Evolutionary conservation across 257 asterid genomes (phyloP).

Genomic region (Fraxinus pennsylvanica): DNA sequence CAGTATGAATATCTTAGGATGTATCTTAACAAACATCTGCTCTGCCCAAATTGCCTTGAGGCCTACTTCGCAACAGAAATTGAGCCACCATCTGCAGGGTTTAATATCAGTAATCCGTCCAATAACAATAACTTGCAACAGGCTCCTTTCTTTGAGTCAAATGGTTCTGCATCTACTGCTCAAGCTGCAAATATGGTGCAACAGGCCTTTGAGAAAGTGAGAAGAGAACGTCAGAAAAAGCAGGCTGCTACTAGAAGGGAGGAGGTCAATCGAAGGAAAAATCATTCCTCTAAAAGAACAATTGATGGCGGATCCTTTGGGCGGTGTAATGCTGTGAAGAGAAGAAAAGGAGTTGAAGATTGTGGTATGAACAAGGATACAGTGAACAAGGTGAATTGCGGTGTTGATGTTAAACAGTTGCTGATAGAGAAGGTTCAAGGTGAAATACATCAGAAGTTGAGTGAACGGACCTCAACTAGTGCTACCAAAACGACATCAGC

Average conservation of each 20-base stretch:
- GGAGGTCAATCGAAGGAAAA: slow-evolving; percentile 47
- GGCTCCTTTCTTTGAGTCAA: slow-evolving; percentile 62
- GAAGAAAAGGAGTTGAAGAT: slow-evolving; percentile 54
- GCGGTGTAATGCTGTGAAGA: slow-evolving; percentile 48
- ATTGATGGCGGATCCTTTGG: slow-evolving; percentile 35
- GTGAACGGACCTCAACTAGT: slow-evolving; percentile 31
- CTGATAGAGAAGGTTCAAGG: slow-evolving; percentile 58
- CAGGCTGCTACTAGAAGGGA: slow-evolving; percentile 66
- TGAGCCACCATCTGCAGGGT: slow-evolving; percentile 48
- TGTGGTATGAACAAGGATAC: slow-evolving; percentile 29
- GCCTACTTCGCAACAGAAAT: slow-evolving; percentile 73
- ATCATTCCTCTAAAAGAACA: slow-evolving; percentile 47
- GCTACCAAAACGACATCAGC: slow-evolving; percentile 25
- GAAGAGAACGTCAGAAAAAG: slow-evolving; percentile 66
- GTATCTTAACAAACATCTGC: slow-evolving; percentile 71
- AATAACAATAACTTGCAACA: slow-evolving; percentile 46
- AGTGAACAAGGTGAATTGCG: slow-evolving; percentile 19
- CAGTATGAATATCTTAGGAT: slow-evolving; percentile 74
- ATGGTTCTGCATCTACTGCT: slow-evolving; percentile 53
- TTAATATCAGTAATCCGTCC: slow-evolving; percentile 20
- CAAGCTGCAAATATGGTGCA: slow-evolving; percentile 73
- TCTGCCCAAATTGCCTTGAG: slow-evolving; percentile 78
- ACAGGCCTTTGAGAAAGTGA: slow-evolving; percentile 77
- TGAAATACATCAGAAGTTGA: slow-evolving; percentile 42
- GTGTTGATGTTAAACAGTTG: slow-evolving; percentile 38